phyloP scores from a whole-genome alignment of 768 basidiomycete genomes.

The Cystobasidium onofrii region DNA sequence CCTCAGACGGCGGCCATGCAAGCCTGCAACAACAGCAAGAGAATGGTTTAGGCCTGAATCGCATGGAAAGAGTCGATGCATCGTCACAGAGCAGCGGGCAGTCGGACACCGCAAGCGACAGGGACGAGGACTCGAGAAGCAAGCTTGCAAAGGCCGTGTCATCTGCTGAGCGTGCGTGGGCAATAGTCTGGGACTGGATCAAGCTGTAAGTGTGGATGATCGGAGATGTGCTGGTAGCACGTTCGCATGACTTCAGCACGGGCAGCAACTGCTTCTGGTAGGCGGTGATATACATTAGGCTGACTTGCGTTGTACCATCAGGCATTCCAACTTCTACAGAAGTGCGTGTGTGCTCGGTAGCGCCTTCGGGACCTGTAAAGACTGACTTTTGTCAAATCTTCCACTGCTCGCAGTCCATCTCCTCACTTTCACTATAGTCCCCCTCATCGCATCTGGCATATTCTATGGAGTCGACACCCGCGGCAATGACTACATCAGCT shows the following conservation, averaged over 20 bases:
- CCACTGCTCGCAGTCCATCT: constrained; percentile 50
- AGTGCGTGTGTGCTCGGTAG: background rate
- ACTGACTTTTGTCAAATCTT: background rate
- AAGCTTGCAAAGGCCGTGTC: background rate
- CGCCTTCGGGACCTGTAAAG: background rate
- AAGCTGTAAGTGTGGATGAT: background rate
- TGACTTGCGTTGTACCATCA: background rate
- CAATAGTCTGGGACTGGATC: background rate
- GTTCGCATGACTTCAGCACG: too few relatives aligned
- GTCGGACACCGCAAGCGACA: background rate
- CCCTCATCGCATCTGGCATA: constrained; percentile 67
- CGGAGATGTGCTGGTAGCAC: background rate
- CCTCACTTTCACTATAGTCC: constrained; percentile 54
- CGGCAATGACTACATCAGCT: constrained; percentile 3
- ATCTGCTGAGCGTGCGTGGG: background rate
- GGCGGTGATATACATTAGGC: background rate
- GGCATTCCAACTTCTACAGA: constrained; percentile 20
- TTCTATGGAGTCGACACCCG: constrained; percentile 72
- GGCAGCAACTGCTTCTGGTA: background rate
- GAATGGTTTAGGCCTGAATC: background rate
- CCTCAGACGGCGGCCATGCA: background rate
- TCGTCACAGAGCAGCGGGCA: background rate
- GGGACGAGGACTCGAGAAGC: background rate
- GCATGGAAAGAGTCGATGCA: background rate
- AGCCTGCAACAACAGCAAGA: background rate